These are phyloP conservation scores for Geranium incanum DNA, from an alignment of 441 rosid genomes.

Conservation along the genomic window DNA sequence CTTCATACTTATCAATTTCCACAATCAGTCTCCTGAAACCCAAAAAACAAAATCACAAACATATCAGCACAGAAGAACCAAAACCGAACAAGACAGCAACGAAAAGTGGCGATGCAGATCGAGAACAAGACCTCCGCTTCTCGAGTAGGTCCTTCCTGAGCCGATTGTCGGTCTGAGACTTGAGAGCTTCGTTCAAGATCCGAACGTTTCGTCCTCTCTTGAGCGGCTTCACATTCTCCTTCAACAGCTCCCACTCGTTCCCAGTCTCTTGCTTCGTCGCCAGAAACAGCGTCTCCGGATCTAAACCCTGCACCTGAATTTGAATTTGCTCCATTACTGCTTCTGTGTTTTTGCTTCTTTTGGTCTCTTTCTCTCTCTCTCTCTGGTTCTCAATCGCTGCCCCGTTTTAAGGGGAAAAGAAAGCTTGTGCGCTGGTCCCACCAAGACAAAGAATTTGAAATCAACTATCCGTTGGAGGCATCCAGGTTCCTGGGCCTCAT, in stretches of 20 bases:
- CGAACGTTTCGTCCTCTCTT: slow-evolving; percentile 77
- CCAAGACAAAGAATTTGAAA: no score
- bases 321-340: no score
- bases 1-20: slow-evolving; percentile 60
- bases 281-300: slow-evolving; percentile 68
- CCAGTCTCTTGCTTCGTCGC: slow-evolving; percentile 63
- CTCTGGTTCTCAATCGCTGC: no score
- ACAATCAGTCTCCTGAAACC: slow-evolving; percentile 55
- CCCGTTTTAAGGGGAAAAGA: no score
- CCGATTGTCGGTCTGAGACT: slow-evolving; percentile 43
- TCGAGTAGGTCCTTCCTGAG: slow-evolving; percentile 53
- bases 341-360: no score
- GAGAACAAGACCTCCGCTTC: slow-evolving; percentile 44
- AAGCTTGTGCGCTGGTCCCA: no score
- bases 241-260: slow-evolving; percentile 80
- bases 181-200: slow-evolving; percentile 64
- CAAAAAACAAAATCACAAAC: background rate
- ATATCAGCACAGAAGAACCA: background rate
- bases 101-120: background rate
- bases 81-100: background rate
- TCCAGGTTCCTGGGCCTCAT: no score
- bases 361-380: no score
- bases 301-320: slow-evolving; percentile 23
- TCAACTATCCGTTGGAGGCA: no score
- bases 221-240: slow-evolving; percentile 77